phyloP scores from a whole-genome alignment of 371 early-diverging fungal species.

The Gilbertella persicaria region DNA sequence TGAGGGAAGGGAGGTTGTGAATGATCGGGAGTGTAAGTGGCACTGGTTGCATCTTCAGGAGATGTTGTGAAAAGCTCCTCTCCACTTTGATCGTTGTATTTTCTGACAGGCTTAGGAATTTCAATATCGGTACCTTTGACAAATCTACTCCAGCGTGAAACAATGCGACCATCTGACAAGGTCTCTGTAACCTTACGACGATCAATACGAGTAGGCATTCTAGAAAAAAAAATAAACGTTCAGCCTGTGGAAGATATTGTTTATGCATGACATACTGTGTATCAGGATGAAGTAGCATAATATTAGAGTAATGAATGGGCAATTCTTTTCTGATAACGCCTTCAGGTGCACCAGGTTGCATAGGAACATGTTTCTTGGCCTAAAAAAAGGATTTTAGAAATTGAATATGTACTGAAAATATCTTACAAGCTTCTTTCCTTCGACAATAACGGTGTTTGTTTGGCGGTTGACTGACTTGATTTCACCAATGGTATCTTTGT shows the following conservation, averaged over 20 bases:
- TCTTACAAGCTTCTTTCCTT: slow-evolving; percentile 51
- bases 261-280: slow-evolving; percentile 49
- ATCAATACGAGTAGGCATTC: slow-evolving; percentile 43
- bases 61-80: slow-evolving; percentile 41
- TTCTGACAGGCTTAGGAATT: slow-evolving; percentile 45
- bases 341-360: slow-evolving; percentile 50
- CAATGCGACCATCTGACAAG: slow-evolving; percentile 39
- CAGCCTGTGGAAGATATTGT: not conserved
- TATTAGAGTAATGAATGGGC: slow-evolving; percentile 53
- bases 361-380: slow-evolving; percentile 53
- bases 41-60: slow-evolving; percentile 33
- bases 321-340: slow-evolving; percentile 49
- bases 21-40: slow-evolving; percentile 33
- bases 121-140: slow-evolving; percentile 48
- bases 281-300: slow-evolving; percentile 54
- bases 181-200: slow-evolving; percentile 42
- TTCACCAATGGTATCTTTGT: slow-evolving; percentile 54
- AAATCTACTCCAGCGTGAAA: slow-evolving; percentile 44
- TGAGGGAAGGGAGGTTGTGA: slow-evolving; percentile 38
- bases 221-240: slow-evolving; percentile 4
- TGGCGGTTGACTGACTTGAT: slow-evolving; percentile 44
- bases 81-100: slow-evolving; percentile 40
- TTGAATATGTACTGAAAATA: too few relatives aligned
- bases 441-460: slow-evolving; percentile 47
- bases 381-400: too few relatives aligned